Percentiles rank a stretch among this genome's conserved stretches.
Evolutionary conservation across 257 asterid genomes (phyloP).

Genomic region (Lycium ferocissimum): DNA sequence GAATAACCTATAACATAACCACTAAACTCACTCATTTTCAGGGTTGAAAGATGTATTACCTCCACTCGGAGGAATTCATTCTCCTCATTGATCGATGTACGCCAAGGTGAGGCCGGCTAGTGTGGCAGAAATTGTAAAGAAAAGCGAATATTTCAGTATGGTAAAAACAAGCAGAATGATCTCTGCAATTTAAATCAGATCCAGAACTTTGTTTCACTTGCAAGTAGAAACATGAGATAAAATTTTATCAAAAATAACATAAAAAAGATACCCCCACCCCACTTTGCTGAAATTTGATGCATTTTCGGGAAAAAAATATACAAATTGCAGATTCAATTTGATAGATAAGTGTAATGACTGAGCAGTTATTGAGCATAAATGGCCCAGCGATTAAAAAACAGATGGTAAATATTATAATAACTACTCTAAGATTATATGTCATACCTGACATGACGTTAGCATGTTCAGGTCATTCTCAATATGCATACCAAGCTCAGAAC

Average conservation of each 20-base stretch:
- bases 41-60: conserved; percentile 48
- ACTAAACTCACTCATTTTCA: neutral
- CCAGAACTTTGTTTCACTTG: conserved; percentile 8
- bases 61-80: conserved; percentile 93
- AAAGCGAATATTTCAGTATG: conserved; percentile 18
- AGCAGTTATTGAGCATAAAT: neutral
- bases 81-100: conserved; percentile 81
- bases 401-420: neutral
- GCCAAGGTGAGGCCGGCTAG: conserved; percentile 78
- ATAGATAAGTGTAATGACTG: neutral
- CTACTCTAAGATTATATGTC: conserved; percentile 11
- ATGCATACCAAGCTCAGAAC: conserved; percentile 38
- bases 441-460: conserved; percentile 69
- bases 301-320: neutral
- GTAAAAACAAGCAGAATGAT: neutral
- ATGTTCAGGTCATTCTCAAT: conserved; percentile 52
- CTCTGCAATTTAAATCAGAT: neutral
- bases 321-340: neutral
- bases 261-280: neutral
- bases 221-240: conserved; percentile 8
- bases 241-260: neutral
- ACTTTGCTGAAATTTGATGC: neutral
- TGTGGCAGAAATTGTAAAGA: conserved; percentile 35
- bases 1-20: neutral
- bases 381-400: neutral